Evolutionary conservation across 2,329 filamentous ascomycete genomes (phyloP).

Genomic region (Plenodomus lindquistii): DNA sequence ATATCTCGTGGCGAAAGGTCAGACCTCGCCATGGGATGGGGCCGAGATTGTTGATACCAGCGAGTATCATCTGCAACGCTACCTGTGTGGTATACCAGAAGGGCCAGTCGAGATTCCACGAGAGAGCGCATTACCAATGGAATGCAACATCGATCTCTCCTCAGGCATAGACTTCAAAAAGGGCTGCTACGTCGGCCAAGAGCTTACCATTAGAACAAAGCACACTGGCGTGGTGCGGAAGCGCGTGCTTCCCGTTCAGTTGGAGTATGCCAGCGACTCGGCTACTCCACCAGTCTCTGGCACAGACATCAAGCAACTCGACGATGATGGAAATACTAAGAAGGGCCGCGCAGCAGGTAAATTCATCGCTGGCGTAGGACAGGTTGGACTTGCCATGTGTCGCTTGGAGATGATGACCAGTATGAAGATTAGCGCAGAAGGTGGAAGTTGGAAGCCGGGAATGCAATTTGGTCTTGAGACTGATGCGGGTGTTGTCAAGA

Average conservation of each 20-base stretch:
- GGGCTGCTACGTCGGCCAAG: conserved; percentile 96
- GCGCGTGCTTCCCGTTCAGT: conserved; percentile 76
- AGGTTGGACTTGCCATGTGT: conserved; percentile 84
- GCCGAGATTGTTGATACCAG: conserved; percentile 31
- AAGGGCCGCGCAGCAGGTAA: conserved; percentile 75
- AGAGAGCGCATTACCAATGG: conserved; percentile 77
- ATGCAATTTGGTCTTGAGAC: conserved; percentile 52
- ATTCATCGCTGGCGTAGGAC: conserved; percentile 77
- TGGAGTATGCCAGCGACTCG: conserved; percentile 57
- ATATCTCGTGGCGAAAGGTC: conserved; percentile 3
- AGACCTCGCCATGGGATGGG: conserved; percentile 3
- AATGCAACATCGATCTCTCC: conserved; percentile 86
- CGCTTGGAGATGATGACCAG: conserved; percentile 90
- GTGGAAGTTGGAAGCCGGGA: conserved; percentile 61
- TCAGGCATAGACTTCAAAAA: conserved; percentile 89
- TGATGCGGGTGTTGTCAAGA: conserved; percentile 31
- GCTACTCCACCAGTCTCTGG: conserved; percentile 46
- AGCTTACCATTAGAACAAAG: conserved; percentile 92
- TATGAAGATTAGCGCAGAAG: conserved; percentile 69
- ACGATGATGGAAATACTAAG: conserved; percentile 45
- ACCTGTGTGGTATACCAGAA: conserved; percentile 80
- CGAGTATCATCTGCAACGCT: conserved; percentile 75
- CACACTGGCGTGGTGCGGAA: conserved; percentile 94
- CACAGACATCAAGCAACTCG: conserved; percentile 58
- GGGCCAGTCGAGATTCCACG: conserved; percentile 76